These are phyloP conservation scores for Pleurotus cornucopiae DNA, from an alignment of 768 basidiomycete genomes.

Conservation along the genomic window DNA sequence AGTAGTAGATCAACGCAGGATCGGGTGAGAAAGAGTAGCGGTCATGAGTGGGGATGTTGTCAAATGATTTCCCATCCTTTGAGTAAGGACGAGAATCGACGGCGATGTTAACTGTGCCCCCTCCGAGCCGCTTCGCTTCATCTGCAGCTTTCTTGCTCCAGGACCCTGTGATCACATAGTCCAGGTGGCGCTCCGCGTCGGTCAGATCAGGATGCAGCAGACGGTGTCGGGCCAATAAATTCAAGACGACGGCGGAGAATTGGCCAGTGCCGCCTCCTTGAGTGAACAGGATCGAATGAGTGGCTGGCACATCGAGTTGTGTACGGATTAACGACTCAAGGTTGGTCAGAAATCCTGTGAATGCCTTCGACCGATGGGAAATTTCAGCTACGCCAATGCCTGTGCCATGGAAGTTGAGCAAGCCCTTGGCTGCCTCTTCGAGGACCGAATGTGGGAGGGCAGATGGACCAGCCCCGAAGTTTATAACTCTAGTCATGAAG, in stretches of 20 bases:
- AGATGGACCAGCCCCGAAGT: constrained; percentile 95
- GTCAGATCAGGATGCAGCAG: constrained; percentile 60
- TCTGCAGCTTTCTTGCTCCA: constrained; percentile 87
- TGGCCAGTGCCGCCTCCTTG: constrained; percentile 93
- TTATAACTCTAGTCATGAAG: constrained; percentile 59
- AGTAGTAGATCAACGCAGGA: constrained; percentile 93
- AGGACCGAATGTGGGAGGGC: constrained; percentile 86
- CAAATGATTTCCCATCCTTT: constrained; percentile 64
- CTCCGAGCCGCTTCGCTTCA: constrained; percentile 73
- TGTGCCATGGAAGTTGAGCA: constrained; percentile 87
- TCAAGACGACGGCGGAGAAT: constrained; percentile 89
- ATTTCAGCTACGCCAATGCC: constrained; percentile 97
- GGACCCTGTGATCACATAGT: constrained; percentile 90
- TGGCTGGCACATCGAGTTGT: constrained; percentile 77
- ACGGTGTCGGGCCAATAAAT: constrained; percentile 85
- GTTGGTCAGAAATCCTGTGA: constrained; percentile 60
- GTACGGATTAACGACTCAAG: constrained; percentile 65
- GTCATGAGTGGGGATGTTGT: constrained; percentile 71
- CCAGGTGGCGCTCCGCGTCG: constrained; percentile 57
- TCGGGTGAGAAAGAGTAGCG: constrained; percentile 74
- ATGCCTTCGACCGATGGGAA: constrained; percentile 92
- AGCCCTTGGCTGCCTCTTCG: constrained; percentile 72
- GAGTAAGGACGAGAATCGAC: constrained; percentile 64
- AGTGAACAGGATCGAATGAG: constrained; percentile 85
- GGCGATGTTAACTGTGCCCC: constrained; percentile 61